Evolutionary conservation across 2,329 filamentous ascomycete species (phyloP), one percentile per base, ranked within the genome.

Genomic region (Aspergillus eucalypticola): DNA sequence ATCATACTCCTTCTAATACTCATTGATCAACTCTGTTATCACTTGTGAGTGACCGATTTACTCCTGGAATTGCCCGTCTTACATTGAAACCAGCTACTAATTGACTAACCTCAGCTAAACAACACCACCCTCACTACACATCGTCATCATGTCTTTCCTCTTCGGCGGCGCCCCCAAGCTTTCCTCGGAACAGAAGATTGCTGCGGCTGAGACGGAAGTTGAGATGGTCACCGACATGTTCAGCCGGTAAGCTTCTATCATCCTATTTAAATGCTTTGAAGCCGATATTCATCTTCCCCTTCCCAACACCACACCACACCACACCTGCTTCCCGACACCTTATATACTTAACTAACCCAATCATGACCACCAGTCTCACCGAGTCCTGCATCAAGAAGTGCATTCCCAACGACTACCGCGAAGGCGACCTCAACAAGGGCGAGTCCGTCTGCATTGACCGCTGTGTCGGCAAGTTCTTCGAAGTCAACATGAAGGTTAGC

Each of bases 201-300:
- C 91, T 72, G 91, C 92, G 72, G 93, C 96, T 71, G 94, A 99
- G 83, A 90, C 92, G 69, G 96, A 99, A 83, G 92, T 98, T 80
- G 95, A 97, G 81, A 93, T 98, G 84, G 88, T 97, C 70, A 91
- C 92, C 64, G 93, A 97, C 79, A 97, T 98, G 89, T 96, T 96
- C 85, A 94, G 92, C 83, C 91, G 95, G 95, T 98, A 86, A 63
- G 78, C 50, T 57, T 29, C 49, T 8, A 2, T 52, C 25, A 27
- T 27, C 0, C 0, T 27, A 27, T 27, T 2, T 7, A 27, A 27
- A 8, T 27, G 7, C 25, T 27, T 8, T 8, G 2, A 27, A 27
- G 8, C 2, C 25, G 0, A 27, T 29, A 29, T 11, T 50, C 13
- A 15, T 19, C 50, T 39, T 15, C 8, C 10, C 35, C 29, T 44